These are phyloP conservation scores for Komagataea norvegica DNA, from an alignment of 1,139 yeast species.

Conservation along the genomic window DNA sequence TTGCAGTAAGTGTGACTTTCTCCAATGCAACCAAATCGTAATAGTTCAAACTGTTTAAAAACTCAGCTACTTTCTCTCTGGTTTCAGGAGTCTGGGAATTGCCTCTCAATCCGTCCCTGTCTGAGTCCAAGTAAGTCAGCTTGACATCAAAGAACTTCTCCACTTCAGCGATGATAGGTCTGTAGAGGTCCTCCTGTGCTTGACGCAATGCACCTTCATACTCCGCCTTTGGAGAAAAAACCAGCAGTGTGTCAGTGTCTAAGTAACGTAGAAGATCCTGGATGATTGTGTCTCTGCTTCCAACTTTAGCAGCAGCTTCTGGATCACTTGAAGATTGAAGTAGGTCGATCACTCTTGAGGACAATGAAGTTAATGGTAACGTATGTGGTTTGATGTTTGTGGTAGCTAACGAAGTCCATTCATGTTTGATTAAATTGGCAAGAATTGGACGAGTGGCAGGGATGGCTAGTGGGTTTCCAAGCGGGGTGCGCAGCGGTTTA, in stretches of 20 bases:
- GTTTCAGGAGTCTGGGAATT: constrained; percentile 63
- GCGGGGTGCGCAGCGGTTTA: constrained; percentile 78
- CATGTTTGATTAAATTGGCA: constrained; percentile 77
- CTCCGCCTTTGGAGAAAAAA: constrained; percentile 77
- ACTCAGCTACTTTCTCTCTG: constrained; percentile 55
- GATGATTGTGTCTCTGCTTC: constrained; percentile 50
- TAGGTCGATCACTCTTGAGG: constrained; percentile 81
- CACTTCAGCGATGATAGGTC: constrained; percentile 66
- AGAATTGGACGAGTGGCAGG: constrained; percentile 57
- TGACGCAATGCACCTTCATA: constrained; percentile 76
- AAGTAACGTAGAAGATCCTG: constrained; percentile 66
- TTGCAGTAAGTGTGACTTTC: constrained; percentile 77
- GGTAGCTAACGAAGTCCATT: constrained; percentile 76
- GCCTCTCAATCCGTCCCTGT: constrained; percentile 73
- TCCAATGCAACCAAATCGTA: constrained; percentile 88
- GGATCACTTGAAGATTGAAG: constrained; percentile 30
- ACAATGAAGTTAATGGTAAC: constrained; percentile 81
- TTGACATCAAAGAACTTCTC: constrained; percentile 47
- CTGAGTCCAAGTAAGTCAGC: constrained; percentile 69
- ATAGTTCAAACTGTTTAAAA: constrained; percentile 57
- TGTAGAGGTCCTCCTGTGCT: constrained; percentile 70
- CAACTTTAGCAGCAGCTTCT: constrained; percentile 55
- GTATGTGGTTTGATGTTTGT: constrained; percentile 73
- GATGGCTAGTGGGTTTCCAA: constrained; percentile 64
- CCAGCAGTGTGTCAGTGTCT: constrained; percentile 89